These are phyloP conservation scores for Pleurotus eryngii DNA, from an alignment of 768 basidiomycete genomes.

Conservation along the genomic window DNA sequence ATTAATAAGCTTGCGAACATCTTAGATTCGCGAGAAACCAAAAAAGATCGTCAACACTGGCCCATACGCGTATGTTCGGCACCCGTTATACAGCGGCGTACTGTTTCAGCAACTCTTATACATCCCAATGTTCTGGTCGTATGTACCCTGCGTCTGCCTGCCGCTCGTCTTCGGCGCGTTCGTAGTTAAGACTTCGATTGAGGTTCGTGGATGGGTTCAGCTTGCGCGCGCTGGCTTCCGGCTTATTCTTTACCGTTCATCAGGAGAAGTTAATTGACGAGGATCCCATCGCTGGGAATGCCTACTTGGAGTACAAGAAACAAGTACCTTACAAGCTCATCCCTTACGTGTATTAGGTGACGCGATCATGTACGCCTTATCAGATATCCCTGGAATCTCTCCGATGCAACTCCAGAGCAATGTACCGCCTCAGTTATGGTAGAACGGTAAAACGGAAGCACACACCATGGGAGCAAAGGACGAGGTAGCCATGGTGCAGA, in stretches of 20 bases:
- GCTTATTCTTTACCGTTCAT: not conserved
- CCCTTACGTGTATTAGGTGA: slow-evolving; percentile 18
- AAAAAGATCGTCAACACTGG: slow-evolving; percentile 22
- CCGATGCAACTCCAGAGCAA: too few species aligned
- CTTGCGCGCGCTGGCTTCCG: not conserved
- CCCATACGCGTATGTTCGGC: slow-evolving; percentile 33
- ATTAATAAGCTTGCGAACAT: not conserved
- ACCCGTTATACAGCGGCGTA: slow-evolving; percentile 27
- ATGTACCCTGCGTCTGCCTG: slow-evolving; percentile 26
- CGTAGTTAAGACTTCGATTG: slow-evolving; percentile 29
- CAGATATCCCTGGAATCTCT: too few species aligned
- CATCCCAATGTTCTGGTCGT: slow-evolving; percentile 30
- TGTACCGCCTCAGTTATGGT: too few species aligned
- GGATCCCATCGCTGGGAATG: slow-evolving; percentile 17
- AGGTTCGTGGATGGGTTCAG: slow-evolving; percentile 16
- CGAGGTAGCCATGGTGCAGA: too few species aligned
- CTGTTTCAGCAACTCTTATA: slow-evolving; percentile 21
- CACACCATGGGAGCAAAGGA: too few species aligned
- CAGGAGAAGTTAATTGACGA: slow-evolving; percentile 27
- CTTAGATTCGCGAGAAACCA: slow-evolving; percentile 22
- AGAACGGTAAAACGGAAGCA: too few species aligned
- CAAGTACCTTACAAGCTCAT: slow-evolving; percentile 25
- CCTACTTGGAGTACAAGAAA: slow-evolving; percentile 28
- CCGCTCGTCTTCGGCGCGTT: slow-evolving; percentile 21
- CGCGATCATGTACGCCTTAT: too few species aligned